A percentile compares a stretch with the other conserved stretches of the same genome.
These are phyloP conservation scores for Acanthamoeba castellanii DNA, from an alignment of 208 protist species.

Conservation along the genomic window DNA sequence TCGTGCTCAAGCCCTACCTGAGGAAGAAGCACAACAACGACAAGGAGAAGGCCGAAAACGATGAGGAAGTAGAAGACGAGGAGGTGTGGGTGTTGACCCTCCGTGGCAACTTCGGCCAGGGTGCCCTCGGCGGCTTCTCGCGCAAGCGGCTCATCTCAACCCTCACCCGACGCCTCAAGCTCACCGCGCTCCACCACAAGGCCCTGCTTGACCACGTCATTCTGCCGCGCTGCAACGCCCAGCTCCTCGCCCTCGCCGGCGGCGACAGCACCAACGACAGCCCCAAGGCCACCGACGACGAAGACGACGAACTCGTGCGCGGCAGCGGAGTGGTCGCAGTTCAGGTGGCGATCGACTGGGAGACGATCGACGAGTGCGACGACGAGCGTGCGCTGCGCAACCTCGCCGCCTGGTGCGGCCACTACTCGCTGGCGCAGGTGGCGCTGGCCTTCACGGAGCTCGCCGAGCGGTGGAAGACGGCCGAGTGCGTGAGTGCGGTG, in stretches of 20 bases:
- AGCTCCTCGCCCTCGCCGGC: background rate
- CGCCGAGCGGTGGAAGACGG: background rate
- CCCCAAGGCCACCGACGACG: background rate
- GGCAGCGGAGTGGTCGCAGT: background rate
- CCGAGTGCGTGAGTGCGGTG: background rate
- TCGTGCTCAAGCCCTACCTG: background rate
- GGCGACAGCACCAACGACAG: background rate
- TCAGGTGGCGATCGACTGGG: background rate
- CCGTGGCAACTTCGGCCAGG: slow-evolving; percentile 31
- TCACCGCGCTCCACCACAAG: background rate
- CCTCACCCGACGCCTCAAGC: background rate
- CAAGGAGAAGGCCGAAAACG: background rate
- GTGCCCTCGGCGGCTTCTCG: slow-evolving; percentile 58
- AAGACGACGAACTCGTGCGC: no score
- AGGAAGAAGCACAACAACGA: background rate
- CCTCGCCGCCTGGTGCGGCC: slow-evolving; percentile 26
- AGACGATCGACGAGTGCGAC: background rate
- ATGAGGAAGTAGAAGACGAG: background rate
- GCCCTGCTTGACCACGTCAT: background rate
- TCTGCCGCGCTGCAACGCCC: background rate
- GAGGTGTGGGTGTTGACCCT: slow-evolving; percentile 3
- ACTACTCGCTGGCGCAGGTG: slow-evolving; percentile 38
- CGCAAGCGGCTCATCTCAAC: slow-evolving; percentile 24
- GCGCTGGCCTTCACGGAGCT: background rate
- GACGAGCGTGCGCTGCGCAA: slow-evolving; percentile 8